These are phyloP conservation scores for Pleurozium schreberi DNA, from an alignment of 225 moss, liverwort and hornwort genomes.

Conservation along the genomic window DNA sequence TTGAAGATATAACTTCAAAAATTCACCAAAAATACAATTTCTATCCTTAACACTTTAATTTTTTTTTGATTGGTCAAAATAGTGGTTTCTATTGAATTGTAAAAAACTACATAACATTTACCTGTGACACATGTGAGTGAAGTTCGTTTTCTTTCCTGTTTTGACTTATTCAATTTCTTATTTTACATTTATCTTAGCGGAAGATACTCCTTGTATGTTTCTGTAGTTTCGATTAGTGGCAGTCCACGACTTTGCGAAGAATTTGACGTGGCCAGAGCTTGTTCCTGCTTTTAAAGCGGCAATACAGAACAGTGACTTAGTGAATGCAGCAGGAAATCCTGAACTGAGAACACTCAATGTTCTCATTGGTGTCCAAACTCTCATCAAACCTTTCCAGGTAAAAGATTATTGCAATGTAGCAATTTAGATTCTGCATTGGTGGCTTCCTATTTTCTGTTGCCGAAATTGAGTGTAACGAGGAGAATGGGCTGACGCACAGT, in stretches of 20 bases:
- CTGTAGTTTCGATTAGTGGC: constrained; percentile 76
- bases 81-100: too few relatives aligned
- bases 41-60: too few relatives aligned
- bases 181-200: background rate
- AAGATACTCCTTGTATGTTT: background rate
- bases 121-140: background rate
- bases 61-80: too few relatives aligned
- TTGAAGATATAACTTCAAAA: too few relatives aligned
- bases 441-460: background rate
- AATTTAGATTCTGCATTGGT: background rate
- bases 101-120: background rate
- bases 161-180: background rate
- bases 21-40: too few relatives aligned
- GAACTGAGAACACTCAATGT: constrained; percentile 78
- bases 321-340: constrained; percentile 42
- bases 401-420: background rate
- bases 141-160: background rate
- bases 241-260: constrained; percentile 70
- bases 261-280: constrained; percentile 70
- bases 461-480: background rate
- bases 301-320: constrained; percentile 73
- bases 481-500: constrained; percentile 37
- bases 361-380: constrained; percentile 69
- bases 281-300: constrained; percentile 81
- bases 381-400: constrained; percentile 90